These are phyloP conservation scores for Eucommia ulmoides DNA, from an alignment of 257 asterid species.

Conservation along the genomic window DNA sequence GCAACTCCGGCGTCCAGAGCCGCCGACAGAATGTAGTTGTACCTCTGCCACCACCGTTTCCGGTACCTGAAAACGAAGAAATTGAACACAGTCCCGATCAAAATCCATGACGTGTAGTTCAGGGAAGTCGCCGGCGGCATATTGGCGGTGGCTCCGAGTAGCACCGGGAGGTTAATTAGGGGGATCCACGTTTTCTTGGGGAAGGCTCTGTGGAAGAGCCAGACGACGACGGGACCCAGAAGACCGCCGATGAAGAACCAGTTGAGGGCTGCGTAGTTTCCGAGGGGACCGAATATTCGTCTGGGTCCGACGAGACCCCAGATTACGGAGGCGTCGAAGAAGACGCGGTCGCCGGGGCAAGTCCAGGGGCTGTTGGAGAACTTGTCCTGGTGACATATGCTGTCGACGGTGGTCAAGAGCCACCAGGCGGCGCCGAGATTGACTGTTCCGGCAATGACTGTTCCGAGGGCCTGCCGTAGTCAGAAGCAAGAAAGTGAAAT, in stretches of 20 bases:
- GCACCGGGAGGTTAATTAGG: conserved; percentile 61
- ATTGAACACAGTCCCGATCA: conserved; percentile 51
- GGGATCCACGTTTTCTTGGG: conserved; percentile 48
- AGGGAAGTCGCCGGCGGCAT: conserved; percentile 59
- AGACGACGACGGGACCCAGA: conserved; percentile 43
- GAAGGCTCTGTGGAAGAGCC: conserved; percentile 33
- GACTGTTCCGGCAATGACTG: conserved; percentile 32
- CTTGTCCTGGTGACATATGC: conserved; percentile 21
- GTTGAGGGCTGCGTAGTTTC: conserved; percentile 50
- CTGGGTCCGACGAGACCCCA: conserved; percentile 67
- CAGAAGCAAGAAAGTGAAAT: neutral
- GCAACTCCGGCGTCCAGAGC: conserved; percentile 74
- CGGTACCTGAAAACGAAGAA: conserved; percentile 47
- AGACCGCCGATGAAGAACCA: conserved; percentile 58
- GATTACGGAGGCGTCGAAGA: conserved; percentile 63
- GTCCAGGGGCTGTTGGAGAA: conserved; percentile 60
- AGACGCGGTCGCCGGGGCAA: conserved; percentile 47
- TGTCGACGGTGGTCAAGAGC: conserved; percentile 19
- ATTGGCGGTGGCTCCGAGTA: conserved; percentile 52
- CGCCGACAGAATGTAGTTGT: conserved; percentile 57
- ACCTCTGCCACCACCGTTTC: conserved; percentile 75
- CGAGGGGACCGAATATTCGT: conserved; percentile 43
- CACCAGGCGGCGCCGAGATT: conserved; percentile 37
- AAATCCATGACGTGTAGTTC: conserved; percentile 59
- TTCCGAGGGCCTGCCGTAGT: conserved; percentile 25